phyloP scores from a whole-genome alignment of 2,329 filamentous ascomycete genomes.

The Fusarium palustre region DNA sequence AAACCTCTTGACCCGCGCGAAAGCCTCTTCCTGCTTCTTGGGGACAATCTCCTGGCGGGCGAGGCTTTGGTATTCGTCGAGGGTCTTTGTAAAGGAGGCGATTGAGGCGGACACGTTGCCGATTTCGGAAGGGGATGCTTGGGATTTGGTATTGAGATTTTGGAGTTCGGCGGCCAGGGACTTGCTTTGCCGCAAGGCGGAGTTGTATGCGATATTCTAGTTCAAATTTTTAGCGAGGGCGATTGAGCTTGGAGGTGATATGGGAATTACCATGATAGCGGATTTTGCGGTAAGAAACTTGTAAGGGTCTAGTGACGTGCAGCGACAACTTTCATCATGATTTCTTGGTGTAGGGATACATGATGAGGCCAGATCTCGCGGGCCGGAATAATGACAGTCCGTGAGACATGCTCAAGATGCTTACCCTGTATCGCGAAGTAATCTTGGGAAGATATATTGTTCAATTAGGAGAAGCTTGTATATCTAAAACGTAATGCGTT shows the following conservation, averaged over 20 bases:
- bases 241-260: accelerated
- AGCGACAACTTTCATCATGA: slow-evolving; percentile 41
- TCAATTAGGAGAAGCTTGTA: no score
- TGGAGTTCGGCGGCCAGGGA: slow-evolving; percentile 82
- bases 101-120: slow-evolving; percentile 83
- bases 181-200: slow-evolving; percentile 85
- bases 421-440: slow-evolving; percentile 22
- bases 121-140: slow-evolving; percentile 66
- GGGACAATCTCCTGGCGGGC: slow-evolving; percentile 90
- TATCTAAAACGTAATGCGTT: neutral
- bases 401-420: neutral
- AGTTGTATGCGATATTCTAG: slow-evolving; percentile 87
- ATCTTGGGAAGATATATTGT: no score
- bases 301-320: slow-evolving; percentile 19
- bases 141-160: slow-evolving; percentile 72
- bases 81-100: slow-evolving; percentile 83
- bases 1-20: slow-evolving; percentile 87
- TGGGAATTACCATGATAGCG: slow-evolving; percentile 34
- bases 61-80: slow-evolving; percentile 90
- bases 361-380: slow-evolving; percentile 48
- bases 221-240: neutral
- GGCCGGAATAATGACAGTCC: slow-evolving; percentile 35
- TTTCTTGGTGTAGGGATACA: slow-evolving; percentile 27
- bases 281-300: slow-evolving; percentile 37
- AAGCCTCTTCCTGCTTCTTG: slow-evolving; percentile 91